A percentile compares a stretch with the other conserved stretches of the same genome.
phyloP scores from a whole-genome alignment of 2,329 filamentous ascomycete genomes.

The Juglanconis sp. region DNA sequence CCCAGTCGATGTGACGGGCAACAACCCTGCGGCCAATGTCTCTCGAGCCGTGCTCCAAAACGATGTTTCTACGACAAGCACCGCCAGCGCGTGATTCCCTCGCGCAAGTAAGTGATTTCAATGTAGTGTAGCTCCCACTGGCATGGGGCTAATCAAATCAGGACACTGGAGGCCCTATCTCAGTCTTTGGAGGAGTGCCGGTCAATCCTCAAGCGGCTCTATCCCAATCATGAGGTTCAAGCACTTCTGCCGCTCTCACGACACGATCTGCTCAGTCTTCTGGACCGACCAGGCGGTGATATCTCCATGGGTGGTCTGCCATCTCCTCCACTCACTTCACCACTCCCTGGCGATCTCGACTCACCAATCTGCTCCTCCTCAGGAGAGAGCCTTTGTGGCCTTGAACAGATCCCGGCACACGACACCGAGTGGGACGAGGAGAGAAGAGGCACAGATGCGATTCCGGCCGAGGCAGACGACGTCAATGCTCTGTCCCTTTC shows the following conservation, averaged over 20 bases:
- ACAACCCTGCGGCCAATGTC: conserved; percentile 78
- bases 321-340: conserved; percentile 50
- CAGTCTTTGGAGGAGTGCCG: conserved; percentile 65
- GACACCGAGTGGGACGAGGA: conserved; percentile 68
- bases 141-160: conserved; percentile 27
- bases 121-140: not conserved
- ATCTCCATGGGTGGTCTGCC: conserved; percentile 41
- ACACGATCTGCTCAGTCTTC: conserved; percentile 56
- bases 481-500: conserved; percentile 65
- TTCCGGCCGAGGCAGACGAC: conserved; percentile 66
- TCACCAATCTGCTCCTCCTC: conserved; percentile 48
- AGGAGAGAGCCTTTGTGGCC: conserved; percentile 45
- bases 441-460: conserved; percentile 48
- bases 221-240: conserved; percentile 54
- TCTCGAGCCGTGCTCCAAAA: conserved; percentile 77
- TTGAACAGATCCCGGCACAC: conserved; percentile 67
- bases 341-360: conserved; percentile 44
- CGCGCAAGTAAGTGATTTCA: conserved; percentile 62
- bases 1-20: conserved; percentile 70
- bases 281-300: conserved; percentile 45
- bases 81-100: conserved; percentile 71
- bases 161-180: conserved; percentile 60
- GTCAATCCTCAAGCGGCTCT: conserved; percentile 58
- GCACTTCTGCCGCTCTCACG: conserved; percentile 53
- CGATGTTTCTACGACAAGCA: conserved; percentile 80